A percentile compares a stretch with the other conserved stretches of the same genome.
These are phyloP conservation scores for Ophiostoma himal-ulmi DNA, from an alignment of 2,329 filamentous ascomycete genomes.

Conservation along the genomic window DNA sequence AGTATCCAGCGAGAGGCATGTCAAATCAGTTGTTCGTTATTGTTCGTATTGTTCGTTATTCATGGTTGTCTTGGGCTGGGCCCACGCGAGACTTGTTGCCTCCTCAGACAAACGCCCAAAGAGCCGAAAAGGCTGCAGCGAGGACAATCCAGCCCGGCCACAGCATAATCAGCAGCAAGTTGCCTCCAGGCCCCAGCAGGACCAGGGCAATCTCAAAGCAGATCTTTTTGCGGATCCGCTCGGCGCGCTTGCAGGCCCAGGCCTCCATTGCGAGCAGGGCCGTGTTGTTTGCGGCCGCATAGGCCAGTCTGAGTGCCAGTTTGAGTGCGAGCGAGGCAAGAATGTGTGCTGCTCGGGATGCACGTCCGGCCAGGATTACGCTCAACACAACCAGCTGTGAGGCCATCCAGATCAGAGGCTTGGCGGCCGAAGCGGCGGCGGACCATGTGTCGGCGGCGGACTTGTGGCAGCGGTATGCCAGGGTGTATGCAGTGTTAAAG, in stretches of 20 bases:
- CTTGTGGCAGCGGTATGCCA: slow-evolving; percentile 11
- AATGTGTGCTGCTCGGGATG: not conserved
- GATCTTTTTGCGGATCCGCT: slow-evolving; percentile 26
- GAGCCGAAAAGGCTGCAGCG: slow-evolving; percentile 33
- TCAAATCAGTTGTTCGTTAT: no score
- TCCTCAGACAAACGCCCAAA: slow-evolving; percentile 35
- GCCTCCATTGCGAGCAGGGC: slow-evolving; percentile 9
- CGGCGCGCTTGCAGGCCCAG: slow-evolving; percentile 17
- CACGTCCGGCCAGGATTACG: not conserved
- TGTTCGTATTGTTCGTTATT: not conserved
- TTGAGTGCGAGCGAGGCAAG: not conserved
- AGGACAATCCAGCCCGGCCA: slow-evolving; percentile 54
- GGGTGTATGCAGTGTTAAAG: not conserved
- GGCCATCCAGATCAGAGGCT: not conserved
- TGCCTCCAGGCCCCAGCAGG: slow-evolving; percentile 46
- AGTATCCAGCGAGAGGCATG: no score
- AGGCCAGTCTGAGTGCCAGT: not conserved
- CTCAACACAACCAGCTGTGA: not conserved
- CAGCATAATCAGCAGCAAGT: slow-evolving; percentile 47
- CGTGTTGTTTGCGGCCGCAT: not conserved
- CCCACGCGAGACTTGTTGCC: not conserved
- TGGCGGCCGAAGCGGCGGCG: not conserved
- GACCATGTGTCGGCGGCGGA: not conserved
- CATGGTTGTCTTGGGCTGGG: not conserved
- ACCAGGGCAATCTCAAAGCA: slow-evolving; percentile 46